Evolutionary conservation across 2,329 filamentous ascomycete genomes (phyloP).

Genomic region (Aureobasidium zeae): DNA sequence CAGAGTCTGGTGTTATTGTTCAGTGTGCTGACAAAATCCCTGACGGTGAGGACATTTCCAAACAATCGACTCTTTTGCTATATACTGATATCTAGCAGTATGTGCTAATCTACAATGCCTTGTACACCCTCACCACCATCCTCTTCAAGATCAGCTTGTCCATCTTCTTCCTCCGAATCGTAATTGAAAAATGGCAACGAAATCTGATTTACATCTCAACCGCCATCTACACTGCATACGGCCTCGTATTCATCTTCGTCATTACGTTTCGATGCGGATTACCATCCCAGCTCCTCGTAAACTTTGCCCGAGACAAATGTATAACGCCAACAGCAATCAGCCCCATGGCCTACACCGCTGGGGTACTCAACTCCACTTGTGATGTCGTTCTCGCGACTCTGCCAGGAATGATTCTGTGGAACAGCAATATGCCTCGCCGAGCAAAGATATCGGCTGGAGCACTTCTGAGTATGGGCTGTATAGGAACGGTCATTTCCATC

Average conservation of each 20-base stretch:
- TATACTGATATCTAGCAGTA: background rate
- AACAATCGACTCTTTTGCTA: too few species aligned
- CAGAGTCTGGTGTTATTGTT: too few species aligned
- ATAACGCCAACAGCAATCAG: constrained; percentile 3
- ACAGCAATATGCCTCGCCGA: constrained; percentile 13
- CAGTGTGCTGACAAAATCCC: constrained; percentile 5
- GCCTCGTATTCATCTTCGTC: background rate
- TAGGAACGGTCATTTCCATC: constrained; percentile 15
- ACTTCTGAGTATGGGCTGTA: constrained; percentile 14
- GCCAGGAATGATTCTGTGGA: constrained; percentile 13
- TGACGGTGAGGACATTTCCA: too few species aligned
- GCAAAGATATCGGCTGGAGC: constrained; percentile 14
- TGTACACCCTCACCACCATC: constrained; percentile 16
- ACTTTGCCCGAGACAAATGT: constrained; percentile 14
- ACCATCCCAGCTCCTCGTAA: constrained; percentile 1
- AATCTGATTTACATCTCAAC: constrained; percentile 1
- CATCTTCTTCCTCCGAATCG: constrained; percentile 18
- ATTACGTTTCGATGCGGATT: constrained; percentile 7
- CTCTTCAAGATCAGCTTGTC: constrained; percentile 18
- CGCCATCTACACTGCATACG: background rate
- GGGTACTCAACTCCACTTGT: constrained; percentile 10
- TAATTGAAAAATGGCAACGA: constrained; percentile 15
- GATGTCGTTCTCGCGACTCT: constrained; percentile 15
- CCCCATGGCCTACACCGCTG: constrained; percentile 16
- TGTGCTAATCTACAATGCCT: constrained; percentile 6